phyloP scores from a whole-genome alignment of 2,329 filamentous ascomycete genomes.

The Aspergillus viridinutans region DNA sequence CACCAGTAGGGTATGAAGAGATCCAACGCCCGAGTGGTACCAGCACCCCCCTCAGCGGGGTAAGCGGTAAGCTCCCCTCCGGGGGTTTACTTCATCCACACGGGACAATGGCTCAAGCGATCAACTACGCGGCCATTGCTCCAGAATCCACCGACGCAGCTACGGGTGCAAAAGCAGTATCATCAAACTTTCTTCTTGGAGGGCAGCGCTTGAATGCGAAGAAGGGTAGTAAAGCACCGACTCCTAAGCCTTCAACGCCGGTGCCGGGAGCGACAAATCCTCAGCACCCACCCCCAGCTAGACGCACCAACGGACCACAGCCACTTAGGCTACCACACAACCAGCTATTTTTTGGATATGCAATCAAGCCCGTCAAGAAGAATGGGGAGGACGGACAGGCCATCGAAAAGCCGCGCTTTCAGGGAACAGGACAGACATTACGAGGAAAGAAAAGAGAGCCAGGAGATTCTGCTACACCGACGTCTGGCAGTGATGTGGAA shows the following conservation, averaged over 20 bases:
- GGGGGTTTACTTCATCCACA: slow-evolving; percentile 76
- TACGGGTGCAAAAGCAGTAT: slow-evolving; percentile 57
- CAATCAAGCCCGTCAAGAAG: slow-evolving; percentile 82
- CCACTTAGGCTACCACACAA: slow-evolving; percentile 79
- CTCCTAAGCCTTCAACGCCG: slow-evolving; percentile 70
- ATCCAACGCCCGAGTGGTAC: slow-evolving; percentile 75
- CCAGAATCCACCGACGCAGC: slow-evolving; percentile 66
- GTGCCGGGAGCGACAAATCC: slow-evolving; percentile 54
- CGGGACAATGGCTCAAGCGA: slow-evolving; percentile 94
- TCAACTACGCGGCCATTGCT: slow-evolving; percentile 90
- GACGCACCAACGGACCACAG: slow-evolving; percentile 71
- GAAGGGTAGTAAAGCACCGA: slow-evolving; percentile 71
- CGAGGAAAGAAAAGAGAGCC: slow-evolving; percentile 65
- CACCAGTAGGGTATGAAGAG: slow-evolving; percentile 91
- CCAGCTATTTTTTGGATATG: slow-evolving; percentile 95
- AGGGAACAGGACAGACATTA: slow-evolving; percentile 79
- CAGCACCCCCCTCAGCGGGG: slow-evolving; percentile 71
- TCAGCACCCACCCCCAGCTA: slow-evolving; percentile 40
- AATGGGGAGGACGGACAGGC: slow-evolving; percentile 63
- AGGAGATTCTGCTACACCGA: slow-evolving; percentile 33
- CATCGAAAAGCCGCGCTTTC: slow-evolving; percentile 67
- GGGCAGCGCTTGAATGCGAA: slow-evolving; percentile 81
- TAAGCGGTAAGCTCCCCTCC: slow-evolving; percentile 57
- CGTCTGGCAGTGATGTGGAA: slow-evolving; percentile 33
- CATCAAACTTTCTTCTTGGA: slow-evolving; percentile 73